Conservation (phyloP, 495 filamentous ascomycete species). For the Aspergillus panamensis region DNA sequence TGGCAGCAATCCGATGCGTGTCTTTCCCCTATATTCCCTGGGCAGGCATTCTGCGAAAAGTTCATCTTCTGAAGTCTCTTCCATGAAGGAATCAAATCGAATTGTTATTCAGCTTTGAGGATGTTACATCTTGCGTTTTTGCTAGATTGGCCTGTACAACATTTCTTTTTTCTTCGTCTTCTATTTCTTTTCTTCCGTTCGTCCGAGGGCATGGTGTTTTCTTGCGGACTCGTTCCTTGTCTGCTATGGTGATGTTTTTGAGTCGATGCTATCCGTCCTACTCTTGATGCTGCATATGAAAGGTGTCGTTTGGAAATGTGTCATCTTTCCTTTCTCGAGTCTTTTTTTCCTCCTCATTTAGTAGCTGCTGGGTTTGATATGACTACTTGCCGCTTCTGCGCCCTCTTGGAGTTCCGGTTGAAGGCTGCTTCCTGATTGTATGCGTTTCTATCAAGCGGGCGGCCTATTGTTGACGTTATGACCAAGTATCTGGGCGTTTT, state of each 20-base stretch:
- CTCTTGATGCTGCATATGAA: slow-evolving; percentile 13
- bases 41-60: slow-evolving; percentile 52
- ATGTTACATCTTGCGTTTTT: slow-evolving; percentile 33
- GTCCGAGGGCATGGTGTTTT: slow-evolving; percentile 20
- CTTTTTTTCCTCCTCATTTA: slow-evolving; percentile 15
- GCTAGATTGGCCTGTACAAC: slow-evolving; percentile 39
- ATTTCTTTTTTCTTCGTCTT: slow-evolving; percentile 22
- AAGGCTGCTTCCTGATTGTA: slow-evolving; percentile 9
- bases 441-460: slow-evolving; percentile 10
- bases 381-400: slow-evolving; percentile 19
- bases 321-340: slow-evolving; percentile 10
- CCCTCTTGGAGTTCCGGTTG: slow-evolving; percentile 23
- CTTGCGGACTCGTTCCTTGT: slow-evolving; percentile 24
- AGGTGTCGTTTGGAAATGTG: slow-evolving; percentile 11
- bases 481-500: slow-evolving; percentile 12
- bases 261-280: slow-evolving; percentile 10
- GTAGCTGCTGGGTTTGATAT: slow-evolving; percentile 24
- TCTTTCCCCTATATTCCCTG: slow-evolving; percentile 43
- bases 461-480: slow-evolving; percentile 8
- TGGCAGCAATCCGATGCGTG: slow-evolving; percentile 37
- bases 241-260: slow-evolving; percentile 12
- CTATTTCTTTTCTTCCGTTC: slow-evolving; percentile 26
- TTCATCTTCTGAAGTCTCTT: slow-evolving; percentile 37
- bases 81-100: slow-evolving; percentile 44
- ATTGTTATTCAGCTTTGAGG: slow-evolving; percentile 38